Percentiles rank a stretch among this genome's conserved stretches.
Conservation (phyloP, 208 protist species). For the Leishmania braziliensis region DNA sequence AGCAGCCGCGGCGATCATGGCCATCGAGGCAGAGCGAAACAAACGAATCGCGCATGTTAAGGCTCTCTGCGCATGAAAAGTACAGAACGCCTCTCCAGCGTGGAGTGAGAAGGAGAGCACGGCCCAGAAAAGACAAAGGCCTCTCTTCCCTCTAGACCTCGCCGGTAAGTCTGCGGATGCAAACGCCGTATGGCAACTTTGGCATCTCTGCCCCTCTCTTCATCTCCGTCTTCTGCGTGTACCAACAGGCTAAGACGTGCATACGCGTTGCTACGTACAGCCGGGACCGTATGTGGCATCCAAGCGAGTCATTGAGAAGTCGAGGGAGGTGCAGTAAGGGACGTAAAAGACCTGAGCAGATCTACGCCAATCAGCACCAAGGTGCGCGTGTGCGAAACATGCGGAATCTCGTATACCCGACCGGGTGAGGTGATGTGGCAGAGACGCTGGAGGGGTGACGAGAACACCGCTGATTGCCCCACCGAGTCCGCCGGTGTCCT, state of each 20-base stretch:
- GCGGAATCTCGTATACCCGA: not conserved
- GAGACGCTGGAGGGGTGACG: not conserved
- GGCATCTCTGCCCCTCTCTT: not conserved
- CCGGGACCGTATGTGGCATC: not conserved
- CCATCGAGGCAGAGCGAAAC: constrained; percentile 19
- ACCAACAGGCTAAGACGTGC: not conserved
- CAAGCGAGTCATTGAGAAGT: not conserved
- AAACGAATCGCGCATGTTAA: constrained; percentile 33
- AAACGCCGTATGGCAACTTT: not conserved
- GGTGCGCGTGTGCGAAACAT: not conserved
- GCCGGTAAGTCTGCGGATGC: not conserved
- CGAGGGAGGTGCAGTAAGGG: not conserved
- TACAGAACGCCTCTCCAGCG: not conserved
- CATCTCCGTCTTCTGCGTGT: not conserved
- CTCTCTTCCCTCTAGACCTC: not conserved
- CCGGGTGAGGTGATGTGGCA: not conserved
- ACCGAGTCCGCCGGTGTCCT: not conserved
- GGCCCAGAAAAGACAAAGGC: not conserved
- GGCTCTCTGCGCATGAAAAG: constrained; percentile 18
- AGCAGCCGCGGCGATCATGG: constrained; percentile 23
- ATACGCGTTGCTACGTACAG: not conserved
- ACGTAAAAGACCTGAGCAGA: not conserved
- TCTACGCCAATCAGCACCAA: not conserved
- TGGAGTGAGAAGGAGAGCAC: not conserved
- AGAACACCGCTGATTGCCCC: not conserved